Evolutionary conservation across 1,284 basidiomycete species (phyloP).

Genomic region (Omphalotus olearius): DNA sequence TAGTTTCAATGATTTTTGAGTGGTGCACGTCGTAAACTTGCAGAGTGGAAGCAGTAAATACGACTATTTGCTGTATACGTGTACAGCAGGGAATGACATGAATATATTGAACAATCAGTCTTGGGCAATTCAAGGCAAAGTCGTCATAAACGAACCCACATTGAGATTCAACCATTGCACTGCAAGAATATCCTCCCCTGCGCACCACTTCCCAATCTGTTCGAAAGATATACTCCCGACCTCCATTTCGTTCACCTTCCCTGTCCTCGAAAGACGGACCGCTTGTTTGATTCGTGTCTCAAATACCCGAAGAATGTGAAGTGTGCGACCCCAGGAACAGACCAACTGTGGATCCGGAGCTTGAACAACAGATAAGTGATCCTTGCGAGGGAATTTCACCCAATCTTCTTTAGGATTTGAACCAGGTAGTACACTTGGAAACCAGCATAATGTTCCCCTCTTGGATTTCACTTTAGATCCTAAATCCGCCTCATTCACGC

Average conservation of each 20-base stretch:
- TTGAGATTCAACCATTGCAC: slow-evolving; percentile 74
- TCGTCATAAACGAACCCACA: slow-evolving; percentile 49
- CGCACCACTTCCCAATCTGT: slow-evolving; percentile 50
- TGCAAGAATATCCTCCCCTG: slow-evolving; percentile 55
- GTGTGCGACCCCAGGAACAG: slow-evolving; percentile 75
- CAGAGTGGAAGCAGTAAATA: slow-evolving; percentile 55
- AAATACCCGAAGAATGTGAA: slow-evolving; percentile 64
- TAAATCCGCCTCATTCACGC: slow-evolving; percentile 46
- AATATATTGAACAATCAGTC: not conserved
- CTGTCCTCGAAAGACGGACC: slow-evolving; percentile 50
- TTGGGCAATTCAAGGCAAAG: slow-evolving; percentile 3
- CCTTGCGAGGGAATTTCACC: not conserved
- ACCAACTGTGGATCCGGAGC: slow-evolving; percentile 61
- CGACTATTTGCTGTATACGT: slow-evolving; percentile 51
- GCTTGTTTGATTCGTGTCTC: slow-evolving; percentile 56
- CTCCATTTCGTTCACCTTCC: slow-evolving; percentile 55
- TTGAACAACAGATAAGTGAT: not conserved
- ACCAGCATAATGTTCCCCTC: slow-evolving; percentile 75
- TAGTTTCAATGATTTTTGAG: slow-evolving; percentile 52
- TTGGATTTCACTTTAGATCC: slow-evolving; percentile 36
- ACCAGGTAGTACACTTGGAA: slow-evolving; percentile 47
- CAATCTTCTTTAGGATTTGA: slow-evolving; percentile 19
- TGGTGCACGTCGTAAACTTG: slow-evolving; percentile 68
- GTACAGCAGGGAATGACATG: slow-evolving; percentile 12
- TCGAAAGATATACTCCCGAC: slow-evolving; percentile 61